Evolutionary conservation across 192 early-diverging fungal species (phyloP), one percentile per base, ranked within the genome.

Genomic region (Funneliformis geosporum): DNA sequence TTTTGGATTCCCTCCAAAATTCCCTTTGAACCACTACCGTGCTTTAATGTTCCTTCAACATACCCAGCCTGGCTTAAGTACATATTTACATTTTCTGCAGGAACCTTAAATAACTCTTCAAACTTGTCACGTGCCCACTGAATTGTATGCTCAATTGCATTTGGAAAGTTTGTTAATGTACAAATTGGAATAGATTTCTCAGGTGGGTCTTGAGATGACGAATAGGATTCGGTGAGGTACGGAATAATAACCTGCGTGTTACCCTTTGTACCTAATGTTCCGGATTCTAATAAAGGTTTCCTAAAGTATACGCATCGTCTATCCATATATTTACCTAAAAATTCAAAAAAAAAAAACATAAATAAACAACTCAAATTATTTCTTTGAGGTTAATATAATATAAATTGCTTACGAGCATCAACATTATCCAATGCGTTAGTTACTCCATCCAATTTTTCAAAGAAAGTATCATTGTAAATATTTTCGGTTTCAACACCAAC

Each of bases 371-470:
- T 14, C 43, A 44, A 25, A 14, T 25, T 4, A 59, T 73, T 50
- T 55, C 25, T 23, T 74, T 60, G 7, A 25, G 10, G 12, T 46
- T 59, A 12, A 43, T 21, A 23, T 14, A 12, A 8, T 64, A 67
- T 14, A 65, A n/a, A 23, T n/a, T 25, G 73, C 87, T 93, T 91
- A 73, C 98, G 93, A 27, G 98, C 96, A 75, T 97, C 96, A 28
- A 99, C 94, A 81, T 99, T 99, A 82, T 99, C 98, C 79, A 99
- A 88, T 9, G 98, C 98, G 79, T 99, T 99, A 43, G 97, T 97
- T 42, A 99, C 98, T 66, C 93, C 94, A 72, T 96, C 92, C 61
- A 99, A 79, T 7, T 76, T 4, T 28, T 44, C 9, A 44, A 44
- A 44, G 9, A 9, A 44, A 9, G 1, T 18, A 42, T 75, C 73